Percentiles rank a stretch among this genome's conserved stretches.
phyloP scores from a whole-genome alignment of 202 grass and related monocot species.

The Elaeis oleifera region DNA sequence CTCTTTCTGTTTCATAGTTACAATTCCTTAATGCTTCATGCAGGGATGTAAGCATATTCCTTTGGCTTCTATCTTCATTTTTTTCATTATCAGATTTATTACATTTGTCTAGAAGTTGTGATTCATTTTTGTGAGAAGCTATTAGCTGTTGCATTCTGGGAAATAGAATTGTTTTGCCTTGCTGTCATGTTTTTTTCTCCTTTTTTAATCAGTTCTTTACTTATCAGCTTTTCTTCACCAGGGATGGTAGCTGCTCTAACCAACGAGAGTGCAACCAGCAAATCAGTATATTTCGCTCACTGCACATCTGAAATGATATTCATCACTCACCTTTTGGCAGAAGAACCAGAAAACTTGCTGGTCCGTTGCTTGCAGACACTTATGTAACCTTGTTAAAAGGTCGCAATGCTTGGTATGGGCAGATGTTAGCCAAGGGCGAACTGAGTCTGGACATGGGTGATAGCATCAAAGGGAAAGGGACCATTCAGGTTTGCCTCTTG shows the following conservation, averaged over 20 bases:
- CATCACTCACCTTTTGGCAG: constrained; percentile 86
- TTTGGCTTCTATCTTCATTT: too few species aligned
- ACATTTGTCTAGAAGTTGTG: too few species aligned
- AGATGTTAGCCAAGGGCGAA: constrained; percentile 86
- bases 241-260: constrained; percentile 93
- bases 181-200: neutral
- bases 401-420: constrained; percentile 95
- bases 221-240: constrained; percentile 24
- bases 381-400: constrained; percentile 98
- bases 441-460: constrained; percentile 92
- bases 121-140: too few species aligned
- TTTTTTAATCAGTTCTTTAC: too few species aligned
- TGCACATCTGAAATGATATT: constrained; percentile 99
- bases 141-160: too few species aligned
- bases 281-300: constrained; percentile 93
- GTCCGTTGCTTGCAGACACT: constrained; percentile 86
- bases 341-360: constrained; percentile 95
- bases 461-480: constrained; percentile 97
- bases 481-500: constrained; percentile 64
- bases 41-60: too few species aligned
- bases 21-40: too few species aligned
- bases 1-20: too few species aligned
- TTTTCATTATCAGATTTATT: too few species aligned
- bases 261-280: constrained; percentile 97
- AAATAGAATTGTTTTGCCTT: too few species aligned